These are phyloP conservation scores for Neurospora pannonica DNA, from an alignment of 495 filamentous ascomycete species.

Conservation along the genomic window DNA sequence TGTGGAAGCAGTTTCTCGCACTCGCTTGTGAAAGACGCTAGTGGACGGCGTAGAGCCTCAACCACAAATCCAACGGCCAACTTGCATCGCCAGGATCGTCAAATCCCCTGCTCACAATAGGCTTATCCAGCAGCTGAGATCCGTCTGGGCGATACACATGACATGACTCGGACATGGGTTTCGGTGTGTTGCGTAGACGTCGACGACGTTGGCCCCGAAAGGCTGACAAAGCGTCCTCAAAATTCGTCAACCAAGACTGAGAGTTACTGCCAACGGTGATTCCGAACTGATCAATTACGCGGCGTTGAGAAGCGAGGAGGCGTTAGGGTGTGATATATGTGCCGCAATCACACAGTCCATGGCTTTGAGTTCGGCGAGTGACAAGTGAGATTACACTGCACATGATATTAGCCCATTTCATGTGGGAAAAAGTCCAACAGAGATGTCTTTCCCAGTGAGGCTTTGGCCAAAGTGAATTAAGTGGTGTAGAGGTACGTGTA, in stretches of 20 bases:
- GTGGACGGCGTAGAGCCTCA: not conserved
- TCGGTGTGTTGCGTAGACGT: not conserved
- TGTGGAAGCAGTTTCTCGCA: not conserved
- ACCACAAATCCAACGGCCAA: not conserved
- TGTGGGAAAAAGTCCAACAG: not conserved
- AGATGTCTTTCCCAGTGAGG: not conserved
- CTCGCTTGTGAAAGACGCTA: not conserved
- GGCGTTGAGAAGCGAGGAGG: not conserved
- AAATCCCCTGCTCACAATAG: not conserved
- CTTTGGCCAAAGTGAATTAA: not conserved
- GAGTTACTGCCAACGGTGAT: not conserved
- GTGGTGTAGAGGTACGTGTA: too few species aligned
- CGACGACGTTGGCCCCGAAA: not conserved
- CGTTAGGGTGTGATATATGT: not conserved
- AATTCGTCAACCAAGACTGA: not conserved
- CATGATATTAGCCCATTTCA: not conserved
- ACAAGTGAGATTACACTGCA: not conserved
- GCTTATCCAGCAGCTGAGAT: not conserved
- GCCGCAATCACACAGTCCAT: not conserved
- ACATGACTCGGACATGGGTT: not conserved
- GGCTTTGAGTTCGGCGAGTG: not conserved
- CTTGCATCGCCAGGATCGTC: not conserved
- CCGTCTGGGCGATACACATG: not conserved
- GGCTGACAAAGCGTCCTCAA: not conserved
- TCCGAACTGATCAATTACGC: not conserved